These are phyloP conservation scores for Sphagnum magellanicum DNA, from an alignment of 228 moss, liverwort and hornwort species.

Conservation along the genomic window DNA sequence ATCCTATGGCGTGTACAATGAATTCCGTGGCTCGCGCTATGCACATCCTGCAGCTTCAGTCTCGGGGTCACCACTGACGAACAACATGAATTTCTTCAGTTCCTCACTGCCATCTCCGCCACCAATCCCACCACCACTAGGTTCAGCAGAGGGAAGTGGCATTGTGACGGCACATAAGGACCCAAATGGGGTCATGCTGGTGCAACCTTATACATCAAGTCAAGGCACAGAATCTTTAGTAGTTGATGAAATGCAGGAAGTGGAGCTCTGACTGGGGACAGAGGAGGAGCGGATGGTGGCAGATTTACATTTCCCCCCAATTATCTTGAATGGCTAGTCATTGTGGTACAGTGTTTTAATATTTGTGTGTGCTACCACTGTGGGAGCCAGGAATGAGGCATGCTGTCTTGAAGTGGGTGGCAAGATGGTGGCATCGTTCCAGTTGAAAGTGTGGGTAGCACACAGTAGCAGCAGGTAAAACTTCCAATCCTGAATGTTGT, in stretches of 20 bases:
- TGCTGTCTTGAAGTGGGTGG: too few relatives aligned
- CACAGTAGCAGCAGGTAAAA: too few relatives aligned
- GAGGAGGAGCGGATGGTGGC: too few relatives aligned
- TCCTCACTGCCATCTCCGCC: slow-evolving; percentile 35
- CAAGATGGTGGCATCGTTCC: too few relatives aligned
- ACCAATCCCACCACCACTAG: slow-evolving; percentile 28
- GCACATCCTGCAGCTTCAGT: background rate
- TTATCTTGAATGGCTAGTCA: too few relatives aligned
- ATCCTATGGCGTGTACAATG: slow-evolving; percentile 47
- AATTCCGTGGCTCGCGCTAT: background rate
- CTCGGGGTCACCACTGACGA: slow-evolving; percentile 22
- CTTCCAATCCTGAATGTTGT: too few relatives aligned
- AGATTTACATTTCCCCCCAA: too few relatives aligned
- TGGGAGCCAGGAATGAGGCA: too few relatives aligned
- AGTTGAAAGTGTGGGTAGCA: too few relatives aligned
- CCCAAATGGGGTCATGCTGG: slow-evolving; percentile 23
- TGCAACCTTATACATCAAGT: slow-evolving; percentile 32
- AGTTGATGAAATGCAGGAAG: slow-evolving; percentile 97
- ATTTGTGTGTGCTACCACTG: too few relatives aligned
- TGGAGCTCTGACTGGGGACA: slow-evolving; percentile 51
- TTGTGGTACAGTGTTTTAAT: too few relatives aligned
- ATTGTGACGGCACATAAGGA: slow-evolving; percentile 31
- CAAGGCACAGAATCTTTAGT: slow-evolving; percentile 54
- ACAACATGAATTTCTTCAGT: slow-evolving; percentile 32
- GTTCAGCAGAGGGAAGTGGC: slow-evolving; percentile 9